Base-by-base conservation (phyloP, 306 rosid species). In the Macrotyloma uniflorum region DNA sequence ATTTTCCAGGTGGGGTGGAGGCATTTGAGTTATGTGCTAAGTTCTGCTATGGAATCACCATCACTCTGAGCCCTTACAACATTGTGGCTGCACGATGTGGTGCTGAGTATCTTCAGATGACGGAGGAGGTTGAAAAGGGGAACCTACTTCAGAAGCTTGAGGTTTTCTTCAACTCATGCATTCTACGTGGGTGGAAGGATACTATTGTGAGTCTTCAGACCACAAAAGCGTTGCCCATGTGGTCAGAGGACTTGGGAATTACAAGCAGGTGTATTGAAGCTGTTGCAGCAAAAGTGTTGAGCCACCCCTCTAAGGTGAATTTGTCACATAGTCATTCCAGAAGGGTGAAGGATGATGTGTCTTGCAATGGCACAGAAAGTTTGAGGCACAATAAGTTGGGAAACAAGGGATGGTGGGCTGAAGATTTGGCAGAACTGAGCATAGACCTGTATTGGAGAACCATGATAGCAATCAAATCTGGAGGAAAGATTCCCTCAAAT, bases 131-230 rank as follows among this genome's bases (percentile, higher is more conserved):
- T 57, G 99, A 96, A 83, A 91, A 90, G 72, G 99, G 99, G 35
- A 96, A 96, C 86, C 69, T 96, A 30, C 82, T 90, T 53, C 80
- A 86, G 51, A 96, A 96, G 88, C 90, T 96, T 36, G 99, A 96
- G 26, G 94, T 91, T 26, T 96, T 96, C 89, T 88, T 96, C 87
- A 87, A 79, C 80, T 96, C 98, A 5, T 96, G 99, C 83, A 79
- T 96, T 35, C 98, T 96, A 74, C 86, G 72, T 72, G 99, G 99
- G 2, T 96, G 99, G 99, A 92, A 96, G 77, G 99, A 96, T 68
- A 70, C 94, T 53, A 89, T 96, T 66, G 90, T 92, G 67, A 86
- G 94, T 61, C 87, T 96, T 22, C 99, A 93, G 78, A 91, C 91
- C 90, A 93, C 98, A 10, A 93, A 93, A 78, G 86, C 90, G 5